Base-by-base conservation (phyloP, 2,329 filamentous ascomycete genomes). In the Colletotrichum sp. region DNA sequence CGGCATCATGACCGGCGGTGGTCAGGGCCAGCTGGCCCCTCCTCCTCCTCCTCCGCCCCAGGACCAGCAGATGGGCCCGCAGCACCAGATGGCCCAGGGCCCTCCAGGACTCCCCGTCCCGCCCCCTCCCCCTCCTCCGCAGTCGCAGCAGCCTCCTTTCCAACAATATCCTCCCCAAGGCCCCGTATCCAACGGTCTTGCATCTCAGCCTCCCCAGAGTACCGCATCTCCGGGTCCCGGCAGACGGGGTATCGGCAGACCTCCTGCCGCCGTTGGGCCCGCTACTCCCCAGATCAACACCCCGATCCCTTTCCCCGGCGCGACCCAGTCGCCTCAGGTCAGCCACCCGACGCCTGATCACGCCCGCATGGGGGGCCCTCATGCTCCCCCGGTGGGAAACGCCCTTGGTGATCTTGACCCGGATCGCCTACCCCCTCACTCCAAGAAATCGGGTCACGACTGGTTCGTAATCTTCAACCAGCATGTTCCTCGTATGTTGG, bases 401-500 rank as follows among this genome's bases (percentile, higher is more conserved):
- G 92, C 94, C 69, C 90, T 98, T 32, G 95, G 95, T 68, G 96
- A 99, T 79, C 90, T 98, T 76, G 95, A 98, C 80, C 92, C 95
- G 8, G 96, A 98, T 77, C 92, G 95, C 77, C 90, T 99, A 55
- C 95, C 96, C 34, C 91, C 94, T 3, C 93, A 96, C 80, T 92
- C 96, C 78, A 99, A 99, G 90, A 96, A 96, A 83, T 94, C 95
- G 73, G 95, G 95, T 34, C 89, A 92, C 60, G 97, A 99, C 84
- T 99, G 97, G 97, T 98, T 98, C 83, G 96, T 95, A 60, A 95
- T 99, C 79, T 99, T 98, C 90, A 98, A 99, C 86, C 96, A 96
- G 60, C 92, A 94, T 74, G 94, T 98, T 49, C 95, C 95, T 78
- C 95, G 97, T 75, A 92, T 96, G 68, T 89, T 99, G 68, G 97